Base-by-base conservation (phyloP, 2,329 filamentous ascomycete genomes). In the Elsinoe ampelina region DNA sequence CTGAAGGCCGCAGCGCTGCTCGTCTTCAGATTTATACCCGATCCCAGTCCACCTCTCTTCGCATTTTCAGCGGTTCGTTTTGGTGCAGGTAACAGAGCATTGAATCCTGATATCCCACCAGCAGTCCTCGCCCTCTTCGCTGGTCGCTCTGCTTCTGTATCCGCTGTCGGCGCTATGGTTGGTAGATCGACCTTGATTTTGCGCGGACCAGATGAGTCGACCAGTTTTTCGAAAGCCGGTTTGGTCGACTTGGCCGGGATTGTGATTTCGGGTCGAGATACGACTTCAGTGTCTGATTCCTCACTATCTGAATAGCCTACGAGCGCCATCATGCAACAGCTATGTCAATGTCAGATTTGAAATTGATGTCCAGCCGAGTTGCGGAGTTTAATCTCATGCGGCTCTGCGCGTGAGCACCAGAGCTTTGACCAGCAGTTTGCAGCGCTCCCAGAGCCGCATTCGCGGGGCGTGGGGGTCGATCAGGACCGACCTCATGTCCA, bases 241-340 rank as follows among this genome's bases (percentile, higher is more conserved):
- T 88, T 75, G 62, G 67, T 61, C 38, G 67, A 61, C 64, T 72
- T 80, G 19, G 74, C 67, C 26, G 71, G 65, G 19, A 67, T 58
- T 50, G 62, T 39, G 58, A 64, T 64, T 58, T 51, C 69, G 67
- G 56, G 45, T 62, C 62, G 6, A 66, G 65, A 58, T 55, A 64
- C 58, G 10, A 61, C 48, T n/a, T 70, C 63, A 56, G 87, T 85
- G 56, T 86, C 86, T 11, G 84, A 89, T 47, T 71, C 74, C 64
- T 86, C 85, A 0, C 85, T 93, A 68, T 91, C 89, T 3, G 88
- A 91, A 65, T 95, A 95, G 60, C 86, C 84, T 62, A 93, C 88
- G 30, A 95, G 76, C 12, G 80, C 84, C 87, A 93, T 93, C 13
- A 13, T 52, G 26, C 26, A 30, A 12, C 17, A 13, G n/a, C 5